phyloP scores from a whole-genome alignment of 2,329 filamentous ascomycete species.

The Golovinomyces cichoracearum region DNA sequence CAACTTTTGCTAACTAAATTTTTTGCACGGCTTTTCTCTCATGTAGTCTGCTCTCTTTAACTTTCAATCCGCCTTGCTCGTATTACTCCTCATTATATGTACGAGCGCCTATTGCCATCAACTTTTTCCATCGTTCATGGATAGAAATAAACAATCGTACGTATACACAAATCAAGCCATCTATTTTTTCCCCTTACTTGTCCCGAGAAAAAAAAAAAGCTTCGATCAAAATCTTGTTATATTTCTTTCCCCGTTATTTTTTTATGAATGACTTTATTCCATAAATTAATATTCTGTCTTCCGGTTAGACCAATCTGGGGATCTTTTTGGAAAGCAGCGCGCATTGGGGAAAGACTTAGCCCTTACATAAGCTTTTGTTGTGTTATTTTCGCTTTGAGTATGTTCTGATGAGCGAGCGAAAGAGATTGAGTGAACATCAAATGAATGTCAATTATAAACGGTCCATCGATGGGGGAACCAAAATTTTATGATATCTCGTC shows the following conservation, averaged over 20 bases:
- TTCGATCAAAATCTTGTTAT: too few relatives aligned
- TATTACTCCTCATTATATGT: conserved; percentile 85
- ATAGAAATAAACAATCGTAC: conserved; percentile 77
- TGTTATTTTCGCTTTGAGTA: conserved; percentile 67
- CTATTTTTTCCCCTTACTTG: too few relatives aligned
- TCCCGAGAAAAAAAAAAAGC: too few relatives aligned
- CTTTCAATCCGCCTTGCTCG: conserved; percentile 86
- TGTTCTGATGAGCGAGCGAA: not conserved
- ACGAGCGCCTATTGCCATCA: conserved; percentile 85
- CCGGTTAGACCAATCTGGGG: conserved; percentile 20
- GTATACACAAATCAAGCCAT: conserved; percentile 10
- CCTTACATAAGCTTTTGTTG: conserved; percentile 91
- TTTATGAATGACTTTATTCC: too few relatives aligned
- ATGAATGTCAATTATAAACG: too few relatives aligned
- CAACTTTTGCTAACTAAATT: too few relatives aligned
- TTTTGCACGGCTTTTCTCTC: too few relatives aligned
- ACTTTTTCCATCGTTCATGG: conserved; percentile 68
- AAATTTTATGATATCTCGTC: too few relatives aligned
- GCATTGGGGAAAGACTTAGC: conserved; percentile 76
- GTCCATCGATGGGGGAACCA: too few relatives aligned
- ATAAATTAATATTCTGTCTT: too few relatives aligned
- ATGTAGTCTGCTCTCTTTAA: conserved; percentile 89
- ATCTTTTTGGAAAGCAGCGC: conserved; percentile 86
- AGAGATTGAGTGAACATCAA: not conserved
- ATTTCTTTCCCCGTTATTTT: too few relatives aligned